Evolutionary conservation across 176 grass and related monocot genomes (phyloP), one percentile per base, ranked within the genome.

Genomic region (Zoysia japonica): DNA sequence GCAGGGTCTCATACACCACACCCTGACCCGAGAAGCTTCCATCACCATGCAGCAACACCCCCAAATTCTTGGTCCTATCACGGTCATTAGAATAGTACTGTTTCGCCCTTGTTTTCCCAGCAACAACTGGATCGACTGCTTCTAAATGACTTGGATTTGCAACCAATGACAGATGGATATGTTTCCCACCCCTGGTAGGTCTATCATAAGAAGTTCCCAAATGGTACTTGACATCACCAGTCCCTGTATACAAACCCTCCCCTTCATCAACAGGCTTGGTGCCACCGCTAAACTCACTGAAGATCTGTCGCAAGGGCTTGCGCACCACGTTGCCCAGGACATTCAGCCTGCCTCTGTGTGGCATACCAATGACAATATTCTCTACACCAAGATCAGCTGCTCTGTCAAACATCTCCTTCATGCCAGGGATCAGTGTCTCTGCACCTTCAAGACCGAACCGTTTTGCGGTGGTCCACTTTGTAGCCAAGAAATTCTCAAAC

Each of bases 351-450:
- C 92, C 96, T 77, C 96, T 92, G 80, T 99, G 96, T 59, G 96
- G 93, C 96, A 99, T 95, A 49, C 96, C 96, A 82, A 99, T 95
- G 37, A 93, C 96, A 82, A 99, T 99, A 67, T 64, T 95, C 88
- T 95, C 92, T 19, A 99, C 92, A 60, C 92, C 96, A 54, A 77
- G 28, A 67, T 93, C 92, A 44, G 92, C 92, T 10, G 96, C 88
- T 75, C 90, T 89, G 77, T 95, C 96, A 86, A 99, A 99, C 90
- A 93, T 94, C 81, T 99, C 96, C 64, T 95, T 94, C 96, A 99
- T 99, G 16, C 96, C 96, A 78, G 96, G 96, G 68, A 99, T 99
- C 37, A 99, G 82, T 10, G 96, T 95, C 78, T 99, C 96, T 0
- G 82, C 92, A 39, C 96, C 96, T 81, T 95, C 92, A 8, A 99